These are phyloP conservation scores for Hortiboletus flavorubellus DNA, from an alignment of 768 basidiomycete genomes.

Conservation along the genomic window DNA sequence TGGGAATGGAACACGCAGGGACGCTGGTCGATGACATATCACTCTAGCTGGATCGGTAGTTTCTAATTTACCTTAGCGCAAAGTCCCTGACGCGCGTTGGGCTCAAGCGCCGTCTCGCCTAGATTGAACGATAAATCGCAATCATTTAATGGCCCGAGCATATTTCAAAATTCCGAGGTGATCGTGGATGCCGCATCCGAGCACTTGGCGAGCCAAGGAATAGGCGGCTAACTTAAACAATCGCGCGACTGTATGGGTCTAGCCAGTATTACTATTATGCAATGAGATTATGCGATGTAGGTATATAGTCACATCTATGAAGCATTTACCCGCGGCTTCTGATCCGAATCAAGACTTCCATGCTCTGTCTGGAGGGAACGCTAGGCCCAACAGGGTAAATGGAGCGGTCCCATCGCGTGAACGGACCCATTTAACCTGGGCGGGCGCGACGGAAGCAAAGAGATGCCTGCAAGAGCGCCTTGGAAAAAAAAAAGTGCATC, in stretches of 20 bases:
- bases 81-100: background rate
- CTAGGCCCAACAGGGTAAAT: slow-evolving; percentile 7
- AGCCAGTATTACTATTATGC: slow-evolving; percentile 18
- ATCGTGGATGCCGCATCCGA: slow-evolving; percentile 18
- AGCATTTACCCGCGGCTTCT: slow-evolving; percentile 10
- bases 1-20: slow-evolving; percentile 13
- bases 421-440: slow-evolving; percentile 17
- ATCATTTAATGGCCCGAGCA: slow-evolving; percentile 18
- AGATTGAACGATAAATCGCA: slow-evolving; percentile 17
- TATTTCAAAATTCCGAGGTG: slow-evolving; percentile 25
- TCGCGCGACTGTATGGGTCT: background rate
- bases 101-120: background rate
- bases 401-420: slow-evolving; percentile 21
- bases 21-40: slow-evolving; percentile 1
- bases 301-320: slow-evolving; percentile 21
- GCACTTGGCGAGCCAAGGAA: background rate
- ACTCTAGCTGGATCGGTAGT: background rate
- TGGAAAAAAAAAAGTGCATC: background rate
- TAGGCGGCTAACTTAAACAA: background rate
- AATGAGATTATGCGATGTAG: slow-evolving; percentile 29
- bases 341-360: slow-evolving; percentile 5
- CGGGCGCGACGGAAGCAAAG: slow-evolving; percentile 20
- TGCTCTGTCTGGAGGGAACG: background rate
- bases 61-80: slow-evolving; percentile 1
- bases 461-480: slow-evolving; percentile 12